Conservation (phyloP, 2,329 filamentous ascomycete genomes). For the Mycosphaerella sp. region DNA sequence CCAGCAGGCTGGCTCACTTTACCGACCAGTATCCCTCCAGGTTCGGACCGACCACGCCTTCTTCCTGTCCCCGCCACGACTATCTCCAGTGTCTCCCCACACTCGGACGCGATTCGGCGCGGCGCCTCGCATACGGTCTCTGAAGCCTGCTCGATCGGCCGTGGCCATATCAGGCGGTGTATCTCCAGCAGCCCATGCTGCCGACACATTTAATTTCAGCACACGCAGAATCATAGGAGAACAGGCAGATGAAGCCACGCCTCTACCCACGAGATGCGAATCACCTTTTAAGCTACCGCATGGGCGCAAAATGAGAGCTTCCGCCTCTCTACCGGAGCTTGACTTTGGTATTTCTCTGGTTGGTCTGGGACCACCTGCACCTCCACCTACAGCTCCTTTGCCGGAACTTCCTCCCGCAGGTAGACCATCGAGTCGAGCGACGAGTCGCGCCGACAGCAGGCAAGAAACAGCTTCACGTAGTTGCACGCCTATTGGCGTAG, state of each 20-base stretch:
- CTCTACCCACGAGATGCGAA: constrained; percentile 8
- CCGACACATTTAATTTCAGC: constrained; percentile 9
- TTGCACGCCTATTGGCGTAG: constrained; percentile 18
- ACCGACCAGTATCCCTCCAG: constrained; percentile 42
- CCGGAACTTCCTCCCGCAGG: constrained; percentile 27
- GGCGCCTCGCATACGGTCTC: constrained; percentile 29
- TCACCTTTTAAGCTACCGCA: constrained; percentile 26
- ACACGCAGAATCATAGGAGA: constrained; percentile 12
- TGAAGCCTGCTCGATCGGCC: constrained; percentile 28
- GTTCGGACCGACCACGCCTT: constrained; percentile 40
- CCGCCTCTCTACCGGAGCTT: constrained; percentile 28
- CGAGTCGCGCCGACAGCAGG: constrained; percentile 11
- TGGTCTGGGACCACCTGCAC: constrained; percentile 41
- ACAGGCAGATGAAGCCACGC: constrained; percentile 17
- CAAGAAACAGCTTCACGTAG: constrained; percentile 6
- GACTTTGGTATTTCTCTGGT: constrained; percentile 36
- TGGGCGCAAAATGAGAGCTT: constrained; percentile 14
- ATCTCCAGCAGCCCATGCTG: constrained; percentile 1
- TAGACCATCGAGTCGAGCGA: constrained; percentile 10
- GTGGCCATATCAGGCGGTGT: constrained; percentile 12
- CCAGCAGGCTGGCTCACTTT: constrained; percentile 25
- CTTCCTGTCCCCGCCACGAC: constrained; percentile 34
- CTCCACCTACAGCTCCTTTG: constrained; percentile 43
- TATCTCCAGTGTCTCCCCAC: constrained; percentile 31
- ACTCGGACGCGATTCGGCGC: constrained; percentile 13